Evolutionary conservation across 495 filamentous ascomycete species (phyloP).

Genomic region (Aspergillus haitiensis): DNA sequence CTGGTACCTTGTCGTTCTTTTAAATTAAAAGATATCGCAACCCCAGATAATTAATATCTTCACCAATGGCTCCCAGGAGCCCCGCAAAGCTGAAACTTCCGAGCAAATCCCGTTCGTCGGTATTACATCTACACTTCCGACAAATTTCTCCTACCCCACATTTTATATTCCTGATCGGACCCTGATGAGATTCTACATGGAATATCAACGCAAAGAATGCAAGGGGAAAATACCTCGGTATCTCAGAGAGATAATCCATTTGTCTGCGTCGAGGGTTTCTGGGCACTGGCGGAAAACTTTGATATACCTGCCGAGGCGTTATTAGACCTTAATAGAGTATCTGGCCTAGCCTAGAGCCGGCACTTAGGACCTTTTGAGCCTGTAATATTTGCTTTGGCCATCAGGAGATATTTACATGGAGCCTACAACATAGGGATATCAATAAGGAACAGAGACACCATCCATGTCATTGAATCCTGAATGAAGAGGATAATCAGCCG

Average conservation of each 20-base stretch:
- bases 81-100: slow-evolving; percentile 6
- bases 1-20: no score
- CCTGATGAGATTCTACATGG: neutral
- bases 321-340: neutral
- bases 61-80: neutral
- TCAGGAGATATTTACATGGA: no score
- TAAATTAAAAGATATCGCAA: neutral
- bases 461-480: no score
- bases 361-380: no score
- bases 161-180: neutral
- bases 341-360: no score
- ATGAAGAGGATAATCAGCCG: no score
- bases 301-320: neutral
- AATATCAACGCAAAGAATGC: neutral
- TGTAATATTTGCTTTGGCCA: no score
- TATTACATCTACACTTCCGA: neutral
- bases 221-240: neutral
- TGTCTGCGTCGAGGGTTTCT: neutral
- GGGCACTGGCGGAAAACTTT: neutral
- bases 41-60: neutral
- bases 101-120: slow-evolving; percentile 15
- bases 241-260: neutral
- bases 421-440: no score
- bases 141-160: neutral
- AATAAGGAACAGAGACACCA: no score